phyloP scores from a whole-genome alignment of 2,329 filamentous ascomycete genomes.

The Hymenoscyphus infarciens region DNA sequence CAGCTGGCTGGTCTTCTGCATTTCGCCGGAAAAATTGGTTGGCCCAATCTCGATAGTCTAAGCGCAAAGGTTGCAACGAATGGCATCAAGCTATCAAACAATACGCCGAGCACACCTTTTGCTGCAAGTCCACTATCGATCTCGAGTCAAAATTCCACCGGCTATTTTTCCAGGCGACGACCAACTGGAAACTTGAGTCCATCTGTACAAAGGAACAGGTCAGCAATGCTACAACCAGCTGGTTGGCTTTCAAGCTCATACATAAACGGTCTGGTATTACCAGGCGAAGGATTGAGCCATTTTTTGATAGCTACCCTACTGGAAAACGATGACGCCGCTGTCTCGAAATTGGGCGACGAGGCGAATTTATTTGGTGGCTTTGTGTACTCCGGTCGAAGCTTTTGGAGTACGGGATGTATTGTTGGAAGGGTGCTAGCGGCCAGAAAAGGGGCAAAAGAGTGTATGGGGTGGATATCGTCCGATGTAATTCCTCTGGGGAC shows the following conservation, averaged over 20 bases:
- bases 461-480: constrained; percentile 66
- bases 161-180: constrained; percentile 33
- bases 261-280: constrained; percentile 61
- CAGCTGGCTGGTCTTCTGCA: constrained; percentile 60
- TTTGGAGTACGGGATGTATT: constrained; percentile 65
- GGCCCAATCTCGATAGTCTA: constrained; percentile 54
- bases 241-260: constrained; percentile 69
- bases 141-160: constrained; percentile 29
- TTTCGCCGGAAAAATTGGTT: constrained; percentile 59
- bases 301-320: constrained; percentile 63
- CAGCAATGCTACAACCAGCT: constrained; percentile 54
- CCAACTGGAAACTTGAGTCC: constrained; percentile 25
- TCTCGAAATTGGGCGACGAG: constrained; percentile 55
- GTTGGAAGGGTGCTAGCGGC: constrained; percentile 63
- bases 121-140: constrained; percentile 32
- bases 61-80: constrained; percentile 33
- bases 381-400: constrained; percentile 59
- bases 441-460: constrained; percentile 58
- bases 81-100: constrained; percentile 29
- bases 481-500: constrained; percentile 52
- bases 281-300: constrained; percentile 59
- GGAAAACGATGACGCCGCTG: constrained; percentile 59
- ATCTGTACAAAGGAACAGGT: constrained; percentile 42
- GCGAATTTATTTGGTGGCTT: constrained; percentile 64
- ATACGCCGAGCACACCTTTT: constrained; percentile 25